A percentile compares a stretch with the other conserved stretches of the same genome.
These are phyloP conservation scores for Penicillium occitanis DNA, from an alignment of 2,329 filamentous ascomycete genomes.

Conservation along the genomic window DNA sequence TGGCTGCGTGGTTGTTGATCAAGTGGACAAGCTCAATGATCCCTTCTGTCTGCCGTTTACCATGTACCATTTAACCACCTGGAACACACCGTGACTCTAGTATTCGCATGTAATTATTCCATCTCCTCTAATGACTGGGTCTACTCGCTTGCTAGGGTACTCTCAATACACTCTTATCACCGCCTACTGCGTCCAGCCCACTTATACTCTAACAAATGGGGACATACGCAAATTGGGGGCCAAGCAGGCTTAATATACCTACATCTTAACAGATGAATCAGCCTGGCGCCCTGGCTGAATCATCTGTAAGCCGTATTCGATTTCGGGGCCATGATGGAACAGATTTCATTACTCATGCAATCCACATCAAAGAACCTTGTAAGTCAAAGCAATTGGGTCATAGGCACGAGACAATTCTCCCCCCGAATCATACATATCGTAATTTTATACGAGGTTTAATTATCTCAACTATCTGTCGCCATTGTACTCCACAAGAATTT, in stretches of 20 bases:
- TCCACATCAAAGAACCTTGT: neutral
- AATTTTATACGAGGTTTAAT: neutral
- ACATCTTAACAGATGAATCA: neutral
- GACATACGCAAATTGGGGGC: neutral
- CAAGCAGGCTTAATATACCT: neutral
- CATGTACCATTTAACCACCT: neutral
- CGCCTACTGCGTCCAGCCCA: neutral
- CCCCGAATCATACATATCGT: neutral
- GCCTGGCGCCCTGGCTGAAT: too few relatives aligned
- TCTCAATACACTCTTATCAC: neutral
- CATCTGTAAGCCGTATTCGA: too few relatives aligned
- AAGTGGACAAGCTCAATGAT: neutral
- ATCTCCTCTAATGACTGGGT: neutral
- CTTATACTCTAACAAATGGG: neutral
- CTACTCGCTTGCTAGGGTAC: neutral
- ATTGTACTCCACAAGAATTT: neutral
- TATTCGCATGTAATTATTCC: neutral
- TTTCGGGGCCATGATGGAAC: neutral
- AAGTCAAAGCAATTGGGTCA: neutral
- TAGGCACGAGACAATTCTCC: neutral
- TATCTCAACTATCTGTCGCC: neutral
- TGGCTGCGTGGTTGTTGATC: neutral
- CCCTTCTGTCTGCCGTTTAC: neutral
- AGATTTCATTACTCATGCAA: neutral
- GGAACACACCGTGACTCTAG: neutral